Base-by-base conservation (phyloP, 495 filamentous ascomycete genomes). In the Aspergillus ellipticus region DNA sequence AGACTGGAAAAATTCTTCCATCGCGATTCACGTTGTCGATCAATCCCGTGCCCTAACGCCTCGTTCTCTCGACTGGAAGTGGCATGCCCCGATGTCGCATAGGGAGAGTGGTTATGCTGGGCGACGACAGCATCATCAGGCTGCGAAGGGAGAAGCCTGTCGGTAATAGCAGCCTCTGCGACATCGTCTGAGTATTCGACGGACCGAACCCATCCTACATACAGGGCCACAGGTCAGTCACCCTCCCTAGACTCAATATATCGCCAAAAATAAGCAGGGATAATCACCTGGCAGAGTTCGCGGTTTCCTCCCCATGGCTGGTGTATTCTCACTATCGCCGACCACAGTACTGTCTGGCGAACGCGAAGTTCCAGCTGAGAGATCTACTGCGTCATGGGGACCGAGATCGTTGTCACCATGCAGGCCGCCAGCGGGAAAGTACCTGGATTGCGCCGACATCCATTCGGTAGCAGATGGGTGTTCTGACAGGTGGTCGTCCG, bases 1-100 rank as follows among this genome's bases (percentile, higher is more conserved):
- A 75, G 67, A 26, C 75, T 76, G 50, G 77, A 79, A 61, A 87
- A 88, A 16, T 75, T 72, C 45, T 73, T 75, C 85, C 85, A 89
- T 45, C 82, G 80, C 16, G 83, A 85, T 46, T 81, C 78, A 24
- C 74, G 71, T 66, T 63, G 17, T 51, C 63, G 33, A 61, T 21
- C 49, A 42, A 48, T 9, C 39, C 42, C 16, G 57, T 51, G 41
- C 56, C 56, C 57, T 53, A 39, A 49, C 55, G 67, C 45, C 54
- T 61, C 0, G 51, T 53, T 42, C 52, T 60, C 55, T 46, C 55
- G 48, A 19, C 17, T 45, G 5, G 60, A 56, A 19, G 50, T 55
- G 20, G 66, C 52, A 3, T 56, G 51, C n/a, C 65, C 63, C 7
- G 72, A 60, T 64, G 66, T 60, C 65, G 69, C 45, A 59, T 77